Base-by-base conservation (phyloP, 108 stramenopile species). In the Mayamaea pseudoterrestris region DNA sequence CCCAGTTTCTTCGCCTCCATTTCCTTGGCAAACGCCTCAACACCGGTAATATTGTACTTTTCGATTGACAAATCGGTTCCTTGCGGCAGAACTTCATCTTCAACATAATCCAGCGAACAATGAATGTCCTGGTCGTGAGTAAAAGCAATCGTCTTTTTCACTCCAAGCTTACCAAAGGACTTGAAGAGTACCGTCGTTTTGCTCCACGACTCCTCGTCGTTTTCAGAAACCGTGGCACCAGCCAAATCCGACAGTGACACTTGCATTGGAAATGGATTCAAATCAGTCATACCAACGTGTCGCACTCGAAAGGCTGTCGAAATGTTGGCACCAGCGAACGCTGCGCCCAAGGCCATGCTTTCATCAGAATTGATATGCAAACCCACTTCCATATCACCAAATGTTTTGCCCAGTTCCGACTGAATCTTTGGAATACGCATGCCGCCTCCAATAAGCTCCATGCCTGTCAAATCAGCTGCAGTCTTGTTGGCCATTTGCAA, bases 301-400 rank as follows among this genome's bases (percentile, higher is more conserved):
- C 97, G 70, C 2, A 99, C 99, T 44, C 93, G 79, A 80, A 99
- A 99, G 40, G 96, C 83, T 12, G 94, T 94, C 20, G 73, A 77
- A 47, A 94, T 67, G 61, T 99, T 99, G 35, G 99, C 99, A 3
- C 94, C 99, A 45, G 83, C 83, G 70, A 99, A 99, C 32, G 97
- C 93, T 9, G 99, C 95, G 27, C 99, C 99, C 27, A 98, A 55
- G 3, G 97, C 97, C 88, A 93, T 90, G 55, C 84, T 87, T 66
- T 99, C 99, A 65, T 99, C 99, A 34, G 93, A 90, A 71, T 99
- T 99, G 51, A 99, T 83, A 71, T 98, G 99, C 79, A 87, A 72
- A 20, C 95, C 95, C 35, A 99, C 78, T 47, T 80, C 89, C 58
- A 75, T 65, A n/a, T 59, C 65, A n/a, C 60, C 73, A 41, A 83